Percentiles rank a stretch among this genome's conserved stretches.
phyloP scores from a whole-genome alignment of 495 filamentous ascomycete genomes.

The Penicillium goetzii region DNA sequence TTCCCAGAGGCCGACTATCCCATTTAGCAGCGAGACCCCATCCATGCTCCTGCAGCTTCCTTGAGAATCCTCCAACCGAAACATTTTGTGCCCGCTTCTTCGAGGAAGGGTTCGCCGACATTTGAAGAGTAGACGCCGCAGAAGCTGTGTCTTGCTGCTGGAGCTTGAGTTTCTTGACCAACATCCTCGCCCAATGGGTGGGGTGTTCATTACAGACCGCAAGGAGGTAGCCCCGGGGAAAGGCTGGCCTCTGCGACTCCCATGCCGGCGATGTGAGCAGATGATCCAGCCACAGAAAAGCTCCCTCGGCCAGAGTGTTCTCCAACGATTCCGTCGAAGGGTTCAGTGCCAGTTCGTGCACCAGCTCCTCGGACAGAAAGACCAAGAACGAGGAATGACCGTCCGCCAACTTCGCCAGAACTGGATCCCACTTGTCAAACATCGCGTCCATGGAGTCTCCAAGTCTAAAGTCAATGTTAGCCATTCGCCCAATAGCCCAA shows the following conservation, averaged over 20 bases:
- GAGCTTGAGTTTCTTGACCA: conserved; percentile 26
- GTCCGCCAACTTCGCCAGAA: conserved; percentile 40
- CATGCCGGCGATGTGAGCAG: conserved; percentile 42
- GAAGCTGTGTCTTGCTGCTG: conserved; percentile 10
- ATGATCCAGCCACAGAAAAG: conserved; percentile 49
- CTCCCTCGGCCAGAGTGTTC: conserved; percentile 34
- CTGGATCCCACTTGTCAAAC: conserved; percentile 41
- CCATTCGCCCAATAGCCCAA: conserved; percentile 10
- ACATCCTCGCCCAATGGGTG: conserved; percentile 37
- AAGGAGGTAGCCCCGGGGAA: conserved; percentile 41
- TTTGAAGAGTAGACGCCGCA: neutral
- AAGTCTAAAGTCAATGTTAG: conserved; percentile 29
- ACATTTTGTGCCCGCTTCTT: conserved; percentile 2
- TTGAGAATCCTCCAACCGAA: conserved; percentile 11
- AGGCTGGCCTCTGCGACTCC: conserved; percentile 30
- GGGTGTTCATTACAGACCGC: conserved; percentile 38
- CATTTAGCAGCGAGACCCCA: conserved; percentile 40
- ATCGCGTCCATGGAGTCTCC: conserved; percentile 35
- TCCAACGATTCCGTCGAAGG: conserved; percentile 18
- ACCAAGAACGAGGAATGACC: conserved; percentile 37
- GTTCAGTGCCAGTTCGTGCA: conserved; percentile 37
- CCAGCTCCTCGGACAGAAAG: conserved; percentile 42
- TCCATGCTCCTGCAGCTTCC: conserved; percentile 36
- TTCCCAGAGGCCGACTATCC: conserved; percentile 43
- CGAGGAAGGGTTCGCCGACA: conserved; percentile 3